phyloP scores from a whole-genome alignment of 2,329 filamentous ascomycete genomes.

The Metarhizium guizhouense region DNA sequence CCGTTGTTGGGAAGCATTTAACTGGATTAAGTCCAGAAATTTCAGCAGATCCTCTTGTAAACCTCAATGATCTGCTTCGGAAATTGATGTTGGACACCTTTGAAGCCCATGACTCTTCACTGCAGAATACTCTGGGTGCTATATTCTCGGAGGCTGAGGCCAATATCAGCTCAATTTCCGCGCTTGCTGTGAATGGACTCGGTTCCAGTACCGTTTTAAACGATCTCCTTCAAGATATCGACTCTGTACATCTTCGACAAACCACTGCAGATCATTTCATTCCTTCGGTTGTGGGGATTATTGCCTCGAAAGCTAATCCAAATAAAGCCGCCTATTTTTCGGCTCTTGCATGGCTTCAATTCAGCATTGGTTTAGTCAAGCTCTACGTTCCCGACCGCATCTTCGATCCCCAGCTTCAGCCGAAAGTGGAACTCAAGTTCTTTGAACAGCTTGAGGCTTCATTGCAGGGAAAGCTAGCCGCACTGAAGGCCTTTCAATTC shows the following conservation, averaged over 20 bases:
- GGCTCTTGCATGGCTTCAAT: constrained; percentile 61
- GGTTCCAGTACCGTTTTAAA: constrained; percentile 11
- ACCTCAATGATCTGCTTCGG: constrained; percentile 40
- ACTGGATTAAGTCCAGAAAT: constrained; percentile 40
- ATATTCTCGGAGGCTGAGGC: constrained; percentile 17
- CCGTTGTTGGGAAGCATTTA: constrained; percentile 48
- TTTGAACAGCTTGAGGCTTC: constrained; percentile 44
- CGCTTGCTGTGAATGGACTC: constrained; percentile 5
- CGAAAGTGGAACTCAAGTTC: constrained; percentile 55
- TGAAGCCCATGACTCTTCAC: constrained; percentile 25
- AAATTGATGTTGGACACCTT: constrained; percentile 34
- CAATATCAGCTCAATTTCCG: constrained; percentile 6
- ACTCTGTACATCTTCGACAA: constrained; percentile 26
- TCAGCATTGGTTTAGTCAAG: constrained; percentile 64
- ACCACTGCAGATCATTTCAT: constrained; percentile 34
- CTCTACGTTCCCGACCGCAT: constrained; percentile 80
- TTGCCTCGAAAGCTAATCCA: constrained; percentile 14
- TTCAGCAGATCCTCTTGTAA: constrained; percentile 36
- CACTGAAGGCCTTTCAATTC: constrained; percentile 56
- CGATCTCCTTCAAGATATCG: constrained; percentile 15
- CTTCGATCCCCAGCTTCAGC: constrained; percentile 69
- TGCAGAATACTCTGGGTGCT: constrained; percentile 19
- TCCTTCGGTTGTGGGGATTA: constrained; percentile 35
- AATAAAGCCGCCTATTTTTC: constrained; percentile 21
- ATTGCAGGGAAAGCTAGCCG: constrained; percentile 47